Base-by-base conservation (phyloP, 495 filamentous ascomycete species). In the Sordaria brevicollis region DNA sequence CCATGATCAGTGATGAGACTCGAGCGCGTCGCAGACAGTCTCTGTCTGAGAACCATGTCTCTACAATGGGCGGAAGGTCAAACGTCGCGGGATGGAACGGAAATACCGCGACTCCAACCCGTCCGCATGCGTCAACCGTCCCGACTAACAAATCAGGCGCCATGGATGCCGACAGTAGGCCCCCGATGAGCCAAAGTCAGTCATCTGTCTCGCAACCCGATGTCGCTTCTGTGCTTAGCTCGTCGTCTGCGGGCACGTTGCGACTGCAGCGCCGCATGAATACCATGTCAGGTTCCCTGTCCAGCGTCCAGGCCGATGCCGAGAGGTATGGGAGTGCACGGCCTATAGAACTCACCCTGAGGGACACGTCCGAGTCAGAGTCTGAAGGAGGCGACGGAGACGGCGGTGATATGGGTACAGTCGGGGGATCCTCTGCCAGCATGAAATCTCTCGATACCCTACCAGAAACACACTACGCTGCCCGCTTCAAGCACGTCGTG, bases 401-500 rank as follows among this genome's bases (percentile, higher is more conserved):
- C 31, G 69, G 43, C n/a, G 49, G 13, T 62, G 49, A 62, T 29
- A 21, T 29, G 49, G 49, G 49, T 31, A 62, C 49, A 25, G 33
- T 17, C 1, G 49, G 13, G 25, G 25, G 11, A 62, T 41, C 36
- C 67, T 68, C 76, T 21, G 66, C 68, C 1, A 71, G 71, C 8
- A 66, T 67, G 36, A 72, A 43, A n/a, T 75, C 77, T 25, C 71
- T 73, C 0, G 78, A 74, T 6, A n/a, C 75, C 15, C 76, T 74
- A 3, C 80, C 88, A 35, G 73, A 80, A 8, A 65, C 73, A 7
- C 68, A 79, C 9, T 76, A 92, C 9, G 93, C 93, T 2, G 78
- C 86, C 15, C 88, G 93, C 4, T 97, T 96, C 79, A 89, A 89
- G 75, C 93, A 98, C 78, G 83, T 92, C 29, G 77, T 91, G 57